These are phyloP conservation scores for Aspergillus sp. DNA, from an alignment of 2,329 filamentous ascomycete genomes.

Conservation along the genomic window DNA sequence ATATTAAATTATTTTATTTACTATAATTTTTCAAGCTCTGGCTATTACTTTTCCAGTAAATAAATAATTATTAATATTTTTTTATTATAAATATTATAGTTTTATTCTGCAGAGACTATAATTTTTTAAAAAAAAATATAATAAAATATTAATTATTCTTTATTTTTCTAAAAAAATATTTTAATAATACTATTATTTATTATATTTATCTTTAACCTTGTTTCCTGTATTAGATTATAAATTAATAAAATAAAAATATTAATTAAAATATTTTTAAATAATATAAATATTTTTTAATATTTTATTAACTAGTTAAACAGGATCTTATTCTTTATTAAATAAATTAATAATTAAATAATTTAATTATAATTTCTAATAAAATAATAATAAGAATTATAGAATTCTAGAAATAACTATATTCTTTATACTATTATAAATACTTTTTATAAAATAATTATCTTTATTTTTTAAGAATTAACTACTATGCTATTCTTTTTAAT, in stretches of 20 bases:
- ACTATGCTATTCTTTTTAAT: no score
- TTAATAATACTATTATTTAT: no score
- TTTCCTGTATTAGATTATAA: not conserved
- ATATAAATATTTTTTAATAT: not conserved
- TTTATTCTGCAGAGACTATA: not conserved
- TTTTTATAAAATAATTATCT: slow-evolving; percentile 1
- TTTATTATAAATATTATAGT: not conserved
- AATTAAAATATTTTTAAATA: not conserved
- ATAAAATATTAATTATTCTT: not conserved
- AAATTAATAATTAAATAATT: not conserved
- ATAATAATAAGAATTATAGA: not conserved
- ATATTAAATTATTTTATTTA: not conserved
- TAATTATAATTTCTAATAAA: not conserved
- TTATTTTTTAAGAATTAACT: not conserved
- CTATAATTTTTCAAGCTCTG: not conserved
- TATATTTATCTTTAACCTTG: no score
- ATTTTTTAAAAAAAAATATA: not conserved
- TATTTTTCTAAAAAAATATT: not conserved
- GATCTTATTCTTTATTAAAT: not conserved
- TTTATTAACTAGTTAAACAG: not conserved
- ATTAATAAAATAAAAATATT: not conserved
- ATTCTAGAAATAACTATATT: not conserved
- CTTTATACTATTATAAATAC: not conserved
- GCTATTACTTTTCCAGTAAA: not conserved
- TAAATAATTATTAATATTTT: not conserved